Evolutionary conservation across 495 filamentous ascomycete genomes (phyloP).

Genomic region (Daldinia vernicosa): DNA sequence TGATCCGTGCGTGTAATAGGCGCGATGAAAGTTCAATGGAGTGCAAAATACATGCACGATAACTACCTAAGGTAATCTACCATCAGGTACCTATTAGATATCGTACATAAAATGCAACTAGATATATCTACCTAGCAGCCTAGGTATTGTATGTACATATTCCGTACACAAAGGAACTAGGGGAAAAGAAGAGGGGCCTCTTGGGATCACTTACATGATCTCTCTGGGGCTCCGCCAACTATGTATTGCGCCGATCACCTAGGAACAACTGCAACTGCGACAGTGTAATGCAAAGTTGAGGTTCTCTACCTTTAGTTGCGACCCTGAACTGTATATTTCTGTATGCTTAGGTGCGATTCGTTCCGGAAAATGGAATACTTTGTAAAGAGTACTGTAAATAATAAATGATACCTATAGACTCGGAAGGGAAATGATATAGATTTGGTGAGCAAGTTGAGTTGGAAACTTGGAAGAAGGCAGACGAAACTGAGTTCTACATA

Average conservation of each 20-base stretch:
- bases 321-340: constrained; percentile 1
- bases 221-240: constrained; percentile 20
- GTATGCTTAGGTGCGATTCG: constrained; percentile 18
- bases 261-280: constrained; percentile 31
- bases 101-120: not conserved
- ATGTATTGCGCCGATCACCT: constrained; percentile 38
- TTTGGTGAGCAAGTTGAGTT: constrained; percentile 9
- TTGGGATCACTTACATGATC: constrained; percentile 37
- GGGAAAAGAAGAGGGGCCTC: constrained; percentile 20
- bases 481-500: not conserved
- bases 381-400: no score
- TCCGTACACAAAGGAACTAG: not conserved
- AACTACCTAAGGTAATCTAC: constrained; percentile 8
- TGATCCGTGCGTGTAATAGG: constrained; percentile 1
- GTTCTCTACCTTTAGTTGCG: constrained; percentile 25
- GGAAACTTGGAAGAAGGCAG: constrained; percentile 4
- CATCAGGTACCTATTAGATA: constrained; percentile 18
- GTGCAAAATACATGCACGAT: constrained; percentile 11
- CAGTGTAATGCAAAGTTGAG: constrained; percentile 39
- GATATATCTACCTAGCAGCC: not conserved
- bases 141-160: no score
- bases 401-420: constrained; percentile 4
- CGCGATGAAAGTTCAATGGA: not conserved
- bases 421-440: constrained; percentile 14
- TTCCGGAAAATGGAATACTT: not conserved